Conservation (phyloP, 257 asterid genomes). For the Echites panduratus region DNA sequence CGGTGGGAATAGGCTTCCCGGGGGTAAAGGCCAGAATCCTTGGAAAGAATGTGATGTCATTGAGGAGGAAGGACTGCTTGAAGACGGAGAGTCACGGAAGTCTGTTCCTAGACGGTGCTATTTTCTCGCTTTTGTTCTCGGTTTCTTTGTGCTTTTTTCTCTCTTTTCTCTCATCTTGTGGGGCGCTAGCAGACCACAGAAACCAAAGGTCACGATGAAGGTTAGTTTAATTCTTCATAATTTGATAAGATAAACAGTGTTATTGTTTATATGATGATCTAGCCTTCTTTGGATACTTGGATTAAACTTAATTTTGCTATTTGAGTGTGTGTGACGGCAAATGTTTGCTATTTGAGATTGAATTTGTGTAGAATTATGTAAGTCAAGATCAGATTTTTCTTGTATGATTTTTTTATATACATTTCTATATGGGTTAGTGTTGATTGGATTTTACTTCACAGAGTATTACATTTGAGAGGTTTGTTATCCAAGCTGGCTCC, state of each 20-base stretch:
- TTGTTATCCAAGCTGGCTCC: slow-evolving; percentile 69
- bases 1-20: slow-evolving; percentile 26
- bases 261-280: not conserved
- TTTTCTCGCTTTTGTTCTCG: slow-evolving; percentile 51
- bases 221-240: slow-evolving; percentile 27
- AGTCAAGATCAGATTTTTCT: not conserved
- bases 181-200: slow-evolving; percentile 69
- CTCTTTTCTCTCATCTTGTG: slow-evolving; percentile 57
- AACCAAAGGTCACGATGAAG: slow-evolving; percentile 57
- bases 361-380: not conserved
- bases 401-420: not conserved
- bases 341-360: not conserved
- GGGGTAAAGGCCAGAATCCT: slow-evolving; percentile 37
- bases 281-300: not conserved
- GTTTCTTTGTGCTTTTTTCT: slow-evolving; percentile 53
- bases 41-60: slow-evolving; percentile 61
- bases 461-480: slow-evolving; percentile 62
- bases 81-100: slow-evolving; percentile 37
- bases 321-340: not conserved
- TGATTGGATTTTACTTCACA: slow-evolving; percentile 19
- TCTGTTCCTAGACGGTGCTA: slow-evolving; percentile 56
- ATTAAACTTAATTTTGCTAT: not conserved
- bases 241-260: not conserved
- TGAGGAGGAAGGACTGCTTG: slow-evolving; percentile 74
- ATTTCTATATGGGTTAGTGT: slow-evolving; percentile 2